Percentiles rank a stretch among this genome's conserved stretches.
Evolutionary conservation across 202 grass and related monocot genomes (phyloP).

Genomic region (Zoysia matrella): DNA sequence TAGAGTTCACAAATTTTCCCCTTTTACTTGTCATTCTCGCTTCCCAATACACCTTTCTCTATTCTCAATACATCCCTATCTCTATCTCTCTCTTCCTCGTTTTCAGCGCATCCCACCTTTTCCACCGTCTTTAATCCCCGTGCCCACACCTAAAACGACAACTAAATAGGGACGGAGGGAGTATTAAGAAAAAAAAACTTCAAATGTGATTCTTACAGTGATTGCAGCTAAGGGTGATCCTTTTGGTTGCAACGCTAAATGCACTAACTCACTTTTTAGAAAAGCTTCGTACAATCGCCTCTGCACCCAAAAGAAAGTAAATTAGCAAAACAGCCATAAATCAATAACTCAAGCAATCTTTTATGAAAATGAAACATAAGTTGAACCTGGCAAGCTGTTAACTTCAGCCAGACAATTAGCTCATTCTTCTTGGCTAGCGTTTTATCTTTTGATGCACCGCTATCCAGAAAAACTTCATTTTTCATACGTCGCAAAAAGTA

Average conservation of each 20-base stretch:
- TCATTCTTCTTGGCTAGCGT: constrained; percentile 77
- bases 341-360: constrained; percentile 23
- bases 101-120: too few species aligned
- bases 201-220: constrained; percentile 60
- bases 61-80: too few species aligned
- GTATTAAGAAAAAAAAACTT: constrained; percentile 8
- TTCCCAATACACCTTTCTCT: too few species aligned
- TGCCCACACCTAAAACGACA: too few species aligned
- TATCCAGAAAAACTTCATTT: constrained; percentile 78
- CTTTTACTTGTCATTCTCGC: too few species aligned
- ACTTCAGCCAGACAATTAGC: constrained; percentile 89
- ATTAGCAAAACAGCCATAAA: constrained; percentile 18
- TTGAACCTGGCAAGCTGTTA: constrained; percentile 85
- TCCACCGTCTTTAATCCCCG: too few species aligned
- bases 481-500: constrained; percentile 89
- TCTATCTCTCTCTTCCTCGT: too few species aligned
- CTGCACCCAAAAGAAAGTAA: constrained; percentile 59
- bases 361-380: constrained; percentile 34
- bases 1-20: too few species aligned
- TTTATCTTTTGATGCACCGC: constrained; percentile 44
- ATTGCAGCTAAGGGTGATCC: constrained; percentile 87
- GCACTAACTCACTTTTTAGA: constrained; percentile 85
- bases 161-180: neutral
- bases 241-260: constrained; percentile 53
- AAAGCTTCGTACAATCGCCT: constrained; percentile 97